Conservation (phyloP, 805 yeast species). For the Candida peoriensis region DNA sequence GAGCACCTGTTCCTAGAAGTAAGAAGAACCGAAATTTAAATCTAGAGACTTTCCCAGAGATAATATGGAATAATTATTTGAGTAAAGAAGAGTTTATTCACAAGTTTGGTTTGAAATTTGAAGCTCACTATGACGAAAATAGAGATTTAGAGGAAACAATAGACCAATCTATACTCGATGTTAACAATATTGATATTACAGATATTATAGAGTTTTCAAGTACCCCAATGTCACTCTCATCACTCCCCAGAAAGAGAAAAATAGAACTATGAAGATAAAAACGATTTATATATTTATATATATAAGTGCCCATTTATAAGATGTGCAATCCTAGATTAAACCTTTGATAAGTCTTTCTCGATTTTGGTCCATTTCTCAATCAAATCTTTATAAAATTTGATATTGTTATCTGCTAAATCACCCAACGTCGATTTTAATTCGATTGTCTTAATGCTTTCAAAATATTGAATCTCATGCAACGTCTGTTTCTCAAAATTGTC, state of each 20-base stretch:
- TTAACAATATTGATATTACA: conserved; percentile 16
- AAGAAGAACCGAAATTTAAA: conserved; percentile 66
- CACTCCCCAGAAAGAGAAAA: too few relatives aligned
- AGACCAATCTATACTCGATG: conserved; percentile 13
- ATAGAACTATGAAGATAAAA: too few relatives aligned
- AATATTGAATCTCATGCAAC: conserved; percentile 52
- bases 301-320: too few relatives aligned
- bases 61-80: conserved; percentile 54
- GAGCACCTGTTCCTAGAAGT: conserved; percentile 76
- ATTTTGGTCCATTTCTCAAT: conserved; percentile 67
- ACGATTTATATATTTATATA: too few relatives aligned
- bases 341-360: conserved; percentile 31
- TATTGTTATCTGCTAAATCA: conserved; percentile 71
- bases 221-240: conserved; percentile 9
- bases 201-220: conserved; percentile 14
- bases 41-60: conserved; percentile 49
- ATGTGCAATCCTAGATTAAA: too few relatives aligned
- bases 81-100: conserved; percentile 42
- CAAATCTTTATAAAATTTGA: conserved; percentile 63
- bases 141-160: conserved; percentile 14
- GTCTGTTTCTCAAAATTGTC: conserved; percentile 54
- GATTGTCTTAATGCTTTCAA: conserved; percentile 73
- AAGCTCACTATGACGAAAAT: conserved; percentile 9
- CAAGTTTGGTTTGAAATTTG: conserved; percentile 30
- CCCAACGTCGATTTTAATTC: conserved; percentile 72